Conservation (phyloP, 495 filamentous ascomycete species). For the Aspergillus asperescens region DNA sequence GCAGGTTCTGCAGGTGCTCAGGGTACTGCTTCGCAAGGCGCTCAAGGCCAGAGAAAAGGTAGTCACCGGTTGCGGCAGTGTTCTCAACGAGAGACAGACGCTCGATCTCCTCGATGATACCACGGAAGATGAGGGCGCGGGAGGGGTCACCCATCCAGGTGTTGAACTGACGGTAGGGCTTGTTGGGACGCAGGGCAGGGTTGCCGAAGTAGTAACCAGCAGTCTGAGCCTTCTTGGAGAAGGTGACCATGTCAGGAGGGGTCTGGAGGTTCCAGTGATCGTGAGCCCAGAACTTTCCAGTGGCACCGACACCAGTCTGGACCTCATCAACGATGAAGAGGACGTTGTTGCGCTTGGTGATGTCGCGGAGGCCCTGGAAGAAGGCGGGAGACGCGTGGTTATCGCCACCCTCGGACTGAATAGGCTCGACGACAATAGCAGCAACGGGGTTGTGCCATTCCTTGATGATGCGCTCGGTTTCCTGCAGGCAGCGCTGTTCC, state of each 20-base stretch:
- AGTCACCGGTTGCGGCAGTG: constrained; percentile 76
- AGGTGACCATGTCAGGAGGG: constrained; percentile 97
- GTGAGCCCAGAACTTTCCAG: constrained; percentile 98
- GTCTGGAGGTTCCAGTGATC: constrained; percentile 86
- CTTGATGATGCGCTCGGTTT: constrained; percentile 81
- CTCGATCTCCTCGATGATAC: constrained; percentile 87
- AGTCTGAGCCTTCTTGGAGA: constrained; percentile 98
- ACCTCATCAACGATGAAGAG: constrained; percentile 98
- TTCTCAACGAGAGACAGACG: constrained; percentile 71
- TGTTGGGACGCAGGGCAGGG: constrained; percentile 83
- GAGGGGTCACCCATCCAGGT: constrained; percentile 99
- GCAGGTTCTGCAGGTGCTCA: constrained; percentile 77
- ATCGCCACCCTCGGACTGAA: constrained; percentile 97
- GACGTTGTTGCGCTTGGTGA: constrained; percentile 80
- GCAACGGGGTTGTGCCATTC: constrained; percentile 81
- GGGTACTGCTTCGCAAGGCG: constrained; percentile 69
- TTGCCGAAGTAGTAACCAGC: constrained; percentile 96
- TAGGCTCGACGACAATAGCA: constrained; percentile 88
- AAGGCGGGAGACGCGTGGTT: constrained; percentile 94
- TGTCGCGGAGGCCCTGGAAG: constrained; percentile 80
- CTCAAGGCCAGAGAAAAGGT: constrained; percentile 70
- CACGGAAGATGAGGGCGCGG: constrained; percentile 83
- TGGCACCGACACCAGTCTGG: constrained; percentile 89
- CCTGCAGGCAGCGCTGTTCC: constrained; percentile 80
- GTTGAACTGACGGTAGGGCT: constrained; percentile 99